phyloP scores from a whole-genome alignment of 257 asterid genomes.

The Plantago ovata region DNA sequence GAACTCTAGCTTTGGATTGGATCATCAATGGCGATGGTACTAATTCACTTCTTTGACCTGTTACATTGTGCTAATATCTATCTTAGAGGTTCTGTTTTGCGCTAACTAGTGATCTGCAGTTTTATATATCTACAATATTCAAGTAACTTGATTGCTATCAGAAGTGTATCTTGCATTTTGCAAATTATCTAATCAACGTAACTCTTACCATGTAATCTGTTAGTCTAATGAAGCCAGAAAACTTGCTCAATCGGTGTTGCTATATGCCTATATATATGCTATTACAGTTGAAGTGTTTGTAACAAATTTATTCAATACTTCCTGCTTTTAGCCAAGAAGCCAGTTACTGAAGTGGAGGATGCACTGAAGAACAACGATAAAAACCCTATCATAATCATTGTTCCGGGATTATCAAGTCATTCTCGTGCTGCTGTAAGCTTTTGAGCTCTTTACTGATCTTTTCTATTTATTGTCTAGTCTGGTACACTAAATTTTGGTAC shows the following conservation, averaged over 20 bases:
- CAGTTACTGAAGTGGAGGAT: slow-evolving; percentile 19
- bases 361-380: slow-evolving; percentile 28
- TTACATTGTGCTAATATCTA: neutral
- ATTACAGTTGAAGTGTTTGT: neutral
- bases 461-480: too few species aligned
- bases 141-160: neutral
- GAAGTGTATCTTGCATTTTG: neutral
- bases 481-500: too few species aligned
- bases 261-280: neutral
- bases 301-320: slow-evolving; percentile 6
- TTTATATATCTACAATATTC: neutral
- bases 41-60: neutral
- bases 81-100: neutral
- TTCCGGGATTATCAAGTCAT: slow-evolving; percentile 60
- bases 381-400: slow-evolving; percentile 39
- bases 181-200: neutral
- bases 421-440: slow-evolving; percentile 48
- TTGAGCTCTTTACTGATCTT: neutral
- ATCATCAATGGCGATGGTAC: slow-evolving; percentile 42
- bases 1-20: slow-evolving; percentile 77
- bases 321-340: slow-evolving; percentile 25
- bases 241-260: too few species aligned
- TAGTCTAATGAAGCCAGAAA: too few species aligned
- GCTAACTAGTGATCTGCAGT: neutral
- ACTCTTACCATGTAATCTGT: too few species aligned